Evolutionary conservation across 305 asterid species (phyloP), one percentile per base, ranked within the genome.

Genomic region (Fraxinus ornus): DNA sequence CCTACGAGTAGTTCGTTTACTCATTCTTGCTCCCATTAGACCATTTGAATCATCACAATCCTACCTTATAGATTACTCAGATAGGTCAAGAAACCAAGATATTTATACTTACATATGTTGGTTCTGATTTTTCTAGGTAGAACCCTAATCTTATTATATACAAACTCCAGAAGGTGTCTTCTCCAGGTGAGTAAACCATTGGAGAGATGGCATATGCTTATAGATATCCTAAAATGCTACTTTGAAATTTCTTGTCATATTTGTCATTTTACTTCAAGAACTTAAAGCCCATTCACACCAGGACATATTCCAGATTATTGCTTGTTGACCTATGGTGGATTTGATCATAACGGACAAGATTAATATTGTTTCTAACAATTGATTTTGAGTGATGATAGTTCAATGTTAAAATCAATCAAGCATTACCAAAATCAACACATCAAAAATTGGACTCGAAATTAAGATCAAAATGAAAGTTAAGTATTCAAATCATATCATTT

Each of bases 1-100:
- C 83, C 79, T 74, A 73, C 10, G 15, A 80, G 26, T 80, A 19
- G 36, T 74, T 80, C 74, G 7, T 64, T 39, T 39, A 74, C 49
- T 21, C 26, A n/a, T 47, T 47, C 57, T 47, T 47, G 57, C 6
- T 47, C 57, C 57, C 19, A 13, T 47, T 12, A 47, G 5, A 44
- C n/a, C 55, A 44, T 44, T 0, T 44, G 55, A 44, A 44, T 44
- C 55, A 44, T 12, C n/a, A 44, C 3, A 44, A 44, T 12, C 24
- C 19, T 15, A 8, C 6, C 7, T 55, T 22, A 55, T n/a, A 2
- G 64, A 55, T 55, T 55, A 5, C 10, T 55, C 26, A 22, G 2
- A 22, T n/a, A 0, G 3, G 49, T 39, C 49, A 39, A 55, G 24
- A 17, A 17, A 5, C 10, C 9, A 55, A 55, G 22, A 7, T 55